Base-by-base conservation (phyloP, 2,329 filamentous ascomycete genomes). In the Penicillium janthinellum region DNA sequence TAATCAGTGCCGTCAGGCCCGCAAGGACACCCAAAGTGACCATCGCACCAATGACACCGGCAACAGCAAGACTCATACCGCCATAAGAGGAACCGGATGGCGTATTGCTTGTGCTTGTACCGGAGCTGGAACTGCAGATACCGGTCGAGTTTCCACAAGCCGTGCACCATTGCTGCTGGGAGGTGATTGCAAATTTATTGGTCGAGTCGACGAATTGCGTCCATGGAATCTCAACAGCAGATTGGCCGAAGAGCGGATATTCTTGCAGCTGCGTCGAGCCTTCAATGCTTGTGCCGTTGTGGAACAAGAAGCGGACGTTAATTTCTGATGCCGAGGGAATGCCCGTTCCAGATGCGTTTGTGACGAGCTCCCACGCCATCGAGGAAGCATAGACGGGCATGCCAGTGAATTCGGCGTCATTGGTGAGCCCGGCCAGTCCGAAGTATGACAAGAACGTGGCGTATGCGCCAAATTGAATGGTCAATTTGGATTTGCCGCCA, bases 371-470 rank as follows among this genome's bases (percentile, higher is more conserved):
- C 72, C 95, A 93, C 4, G 81, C 81, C 84, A 96, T 90, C 64
- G 86, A 86, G 2, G 87, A 89, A 3, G 91, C 91, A 70, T 96
- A 96, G 77, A 91, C 87, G 25, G 88, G 86, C 10, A 96, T 79
- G 57, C 90, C 89, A 59, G 78, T 86, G 78, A 96, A 95, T 71
- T 90, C 80, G 0, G 75, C 63, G 60, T 81, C 84, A 2, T 62
- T 42, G 0, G 73, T 64, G 6, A 87, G 74, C 51, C 82, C 76
- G 0, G 80, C 75, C 5, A 87, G 81, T 20, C 84, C 84, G 73
- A 87, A 86, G 76, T 85, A 86, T 3, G 83, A 83, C 25, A 82
- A 67, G 72, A 86, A 86, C 47, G 80, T 81, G 5, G 75, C 83
- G 73, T 87, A 87, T 38, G 83, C 79, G 56, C 85, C 85, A 72